Conservation (phyloP, 129 eudicot species). For the Kitagawia praeruptora region DNA sequence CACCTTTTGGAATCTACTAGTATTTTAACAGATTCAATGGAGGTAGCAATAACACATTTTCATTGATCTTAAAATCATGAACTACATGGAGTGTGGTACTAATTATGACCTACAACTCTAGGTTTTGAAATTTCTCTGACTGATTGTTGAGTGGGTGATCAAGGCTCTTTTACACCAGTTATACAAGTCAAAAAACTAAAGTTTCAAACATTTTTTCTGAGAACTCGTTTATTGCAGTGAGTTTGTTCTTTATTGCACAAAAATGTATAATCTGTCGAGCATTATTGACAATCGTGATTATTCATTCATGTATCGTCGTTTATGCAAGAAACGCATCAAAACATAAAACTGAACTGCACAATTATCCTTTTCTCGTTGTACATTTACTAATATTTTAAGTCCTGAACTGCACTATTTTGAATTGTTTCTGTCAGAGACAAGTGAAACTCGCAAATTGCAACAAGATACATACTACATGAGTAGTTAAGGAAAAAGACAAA, state of each 20-base stretch:
- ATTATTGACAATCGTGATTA: not conserved
- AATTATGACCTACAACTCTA: constrained; percentile 31
- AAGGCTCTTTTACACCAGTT: not conserved
- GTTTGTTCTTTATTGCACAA: not conserved
- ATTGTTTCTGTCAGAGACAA: not conserved
- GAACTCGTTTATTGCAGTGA: not conserved
- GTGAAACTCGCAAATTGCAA: not conserved
- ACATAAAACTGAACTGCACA: not conserved
- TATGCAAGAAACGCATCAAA: not conserved
- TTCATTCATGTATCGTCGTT: no score
- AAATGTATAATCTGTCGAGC: not conserved
- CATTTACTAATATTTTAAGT: not conserved
- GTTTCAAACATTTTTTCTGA: not conserved
- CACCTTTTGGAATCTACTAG: not conserved
- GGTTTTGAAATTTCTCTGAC: constrained; percentile 42
- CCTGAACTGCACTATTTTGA: not conserved
- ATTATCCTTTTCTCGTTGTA: not conserved
- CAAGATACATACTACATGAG: not conserved
- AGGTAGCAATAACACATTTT: not conserved
- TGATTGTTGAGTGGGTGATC: constrained; percentile 13
- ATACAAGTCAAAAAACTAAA: not conserved
- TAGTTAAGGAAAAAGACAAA: not conserved
- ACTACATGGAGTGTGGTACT: constrained; percentile 16
- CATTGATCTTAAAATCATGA: constrained; percentile 1
- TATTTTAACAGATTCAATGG: not conserved